phyloP scores from a whole-genome alignment of 768 basidiomycete species.

The Leucocoprinus sp. region DNA sequence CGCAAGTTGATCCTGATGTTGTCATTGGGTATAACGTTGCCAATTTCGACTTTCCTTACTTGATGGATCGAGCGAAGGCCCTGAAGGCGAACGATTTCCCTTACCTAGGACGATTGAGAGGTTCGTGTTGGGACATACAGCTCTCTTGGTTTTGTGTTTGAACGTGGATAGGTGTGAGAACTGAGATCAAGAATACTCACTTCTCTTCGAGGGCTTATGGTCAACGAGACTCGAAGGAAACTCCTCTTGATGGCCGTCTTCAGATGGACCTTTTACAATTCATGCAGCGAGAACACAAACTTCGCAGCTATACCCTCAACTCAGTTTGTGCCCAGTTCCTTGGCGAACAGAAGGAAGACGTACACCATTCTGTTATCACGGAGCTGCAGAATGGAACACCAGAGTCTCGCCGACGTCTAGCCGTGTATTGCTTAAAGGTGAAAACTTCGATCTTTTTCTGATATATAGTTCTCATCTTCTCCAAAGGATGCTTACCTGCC shows the following conservation, averaged over 20 bases:
- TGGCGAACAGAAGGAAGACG: slow-evolving; percentile 98
- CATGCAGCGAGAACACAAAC: slow-evolving; percentile 98
- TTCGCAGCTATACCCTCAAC: slow-evolving; percentile 95
- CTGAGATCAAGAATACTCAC: slow-evolving; percentile 86
- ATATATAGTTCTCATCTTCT: background rate
- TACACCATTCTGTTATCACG: slow-evolving; percentile 97
- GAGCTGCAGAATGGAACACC: slow-evolving; percentile 95
- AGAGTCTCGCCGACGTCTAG: slow-evolving; percentile 85
- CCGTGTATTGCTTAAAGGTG: slow-evolving; percentile 97
- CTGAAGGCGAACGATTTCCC: slow-evolving; percentile 65
- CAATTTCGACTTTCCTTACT: slow-evolving; percentile 94
- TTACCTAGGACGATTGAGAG: slow-evolving; percentile 65
- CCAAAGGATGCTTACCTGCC: slow-evolving; percentile 89
- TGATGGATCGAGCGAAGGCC: slow-evolving; percentile 85
- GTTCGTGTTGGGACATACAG: slow-evolving; percentile 29
- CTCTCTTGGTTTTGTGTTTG: slow-evolving; percentile 1
- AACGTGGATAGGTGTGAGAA: slow-evolving; percentile 48
- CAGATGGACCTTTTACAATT: slow-evolving; percentile 95
- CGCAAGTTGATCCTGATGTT: slow-evolving; percentile 88
- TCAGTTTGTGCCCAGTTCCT: slow-evolving; percentile 97
- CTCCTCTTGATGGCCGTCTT: slow-evolving; percentile 81
- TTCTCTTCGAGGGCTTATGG: slow-evolving; percentile 98
- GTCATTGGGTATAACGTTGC: slow-evolving; percentile 95
- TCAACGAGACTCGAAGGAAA: slow-evolving; percentile 93
- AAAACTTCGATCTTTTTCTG: background rate